phyloP scores from a whole-genome alignment of 495 filamentous ascomycete species.

The Penicillium arizonense region DNA sequence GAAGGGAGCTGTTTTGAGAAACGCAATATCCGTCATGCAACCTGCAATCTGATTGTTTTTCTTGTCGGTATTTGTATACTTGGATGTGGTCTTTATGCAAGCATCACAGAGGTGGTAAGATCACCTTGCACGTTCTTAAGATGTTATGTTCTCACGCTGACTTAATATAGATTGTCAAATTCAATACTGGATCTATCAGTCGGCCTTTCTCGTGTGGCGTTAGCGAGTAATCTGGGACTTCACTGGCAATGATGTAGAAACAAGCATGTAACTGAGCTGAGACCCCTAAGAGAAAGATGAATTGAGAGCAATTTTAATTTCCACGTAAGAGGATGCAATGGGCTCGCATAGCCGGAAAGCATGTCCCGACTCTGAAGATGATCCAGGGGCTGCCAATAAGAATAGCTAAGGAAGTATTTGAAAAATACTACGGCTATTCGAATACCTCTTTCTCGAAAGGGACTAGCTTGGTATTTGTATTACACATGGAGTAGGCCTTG shows the following conservation, averaged over 20 bases:
- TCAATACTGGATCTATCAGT: background rate
- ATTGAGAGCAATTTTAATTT: too few relatives aligned
- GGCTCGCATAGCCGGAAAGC: too few relatives aligned
- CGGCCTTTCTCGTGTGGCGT: conserved; percentile 6
- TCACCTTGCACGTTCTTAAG: background rate
- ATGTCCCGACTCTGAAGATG: too few relatives aligned
- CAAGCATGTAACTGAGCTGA: background rate
- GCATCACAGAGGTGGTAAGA: conserved; percentile 12
- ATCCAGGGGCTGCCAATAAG: too few relatives aligned
- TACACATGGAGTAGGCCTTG: too few relatives aligned
- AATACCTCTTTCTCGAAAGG: too few relatives aligned
- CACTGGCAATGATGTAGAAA: background rate
- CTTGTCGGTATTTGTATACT: conserved; percentile 6
- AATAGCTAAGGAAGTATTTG: too few relatives aligned
- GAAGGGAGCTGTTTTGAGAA: conserved; percentile 22
- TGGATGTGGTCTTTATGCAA: conserved; percentile 12
- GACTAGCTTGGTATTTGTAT: too few relatives aligned
- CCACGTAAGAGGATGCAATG: too few relatives aligned
- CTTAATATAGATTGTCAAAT: background rate
- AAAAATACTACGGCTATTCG: too few relatives aligned
- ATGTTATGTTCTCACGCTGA: background rate
- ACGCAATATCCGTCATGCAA: conserved; percentile 4
- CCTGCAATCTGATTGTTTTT: conserved; percentile 10
- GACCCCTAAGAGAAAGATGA: too few relatives aligned
- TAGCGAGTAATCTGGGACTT: background rate